These are phyloP conservation scores for Friedmanniomyces simplex DNA, from an alignment of 495 filamentous ascomycete genomes.

Conservation along the genomic window DNA sequence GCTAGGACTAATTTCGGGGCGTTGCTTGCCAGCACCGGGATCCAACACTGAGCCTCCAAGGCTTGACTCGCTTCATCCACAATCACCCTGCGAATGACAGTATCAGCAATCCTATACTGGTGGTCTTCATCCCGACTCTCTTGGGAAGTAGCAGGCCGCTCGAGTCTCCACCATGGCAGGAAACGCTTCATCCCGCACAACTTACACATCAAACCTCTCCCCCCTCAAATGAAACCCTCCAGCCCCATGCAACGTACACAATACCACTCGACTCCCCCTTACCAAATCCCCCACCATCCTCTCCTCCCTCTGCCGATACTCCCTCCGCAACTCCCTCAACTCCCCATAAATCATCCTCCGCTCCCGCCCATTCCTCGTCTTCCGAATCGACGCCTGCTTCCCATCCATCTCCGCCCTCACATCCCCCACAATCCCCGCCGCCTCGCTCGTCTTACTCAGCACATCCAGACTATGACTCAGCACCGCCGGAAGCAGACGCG, in stretches of 20 bases:
- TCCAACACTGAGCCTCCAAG: conserved; percentile 95
- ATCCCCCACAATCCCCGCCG: conserved; percentile 81
- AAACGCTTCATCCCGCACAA: not conserved
- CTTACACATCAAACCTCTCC: conserved; percentile 69
- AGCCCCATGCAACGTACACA: conserved; percentile 86
- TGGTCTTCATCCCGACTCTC: no score
- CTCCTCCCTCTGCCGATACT: conserved; percentile 76
- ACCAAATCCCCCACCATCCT: conserved; percentile 70
- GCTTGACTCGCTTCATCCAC: conserved; percentile 96
- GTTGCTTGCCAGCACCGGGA: conserved; percentile 55
- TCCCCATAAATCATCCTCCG: conserved; percentile 73
- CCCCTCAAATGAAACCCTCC: conserved; percentile 73
- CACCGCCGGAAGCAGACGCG: conserved; percentile 78
- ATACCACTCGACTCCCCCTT: conserved; percentile 67
- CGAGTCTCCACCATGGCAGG: no score
- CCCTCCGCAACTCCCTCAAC: conserved; percentile 72
- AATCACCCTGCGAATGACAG: conserved; percentile 42
- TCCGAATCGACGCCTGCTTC: conserved; percentile 79
- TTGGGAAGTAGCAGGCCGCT: no score
- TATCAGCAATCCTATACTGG: not conserved
- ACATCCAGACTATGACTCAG: conserved; percentile 84
- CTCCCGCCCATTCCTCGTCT: conserved; percentile 73
- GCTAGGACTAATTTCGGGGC: conserved; percentile 83
- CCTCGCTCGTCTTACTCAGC: conserved; percentile 83
- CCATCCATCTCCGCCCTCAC: conserved; percentile 86